Evolutionary conservation across 148 eudicot genomes (phyloP), one percentile per base, ranked within the genome.

Genomic region (Vaccinium corymbosum): DNA sequence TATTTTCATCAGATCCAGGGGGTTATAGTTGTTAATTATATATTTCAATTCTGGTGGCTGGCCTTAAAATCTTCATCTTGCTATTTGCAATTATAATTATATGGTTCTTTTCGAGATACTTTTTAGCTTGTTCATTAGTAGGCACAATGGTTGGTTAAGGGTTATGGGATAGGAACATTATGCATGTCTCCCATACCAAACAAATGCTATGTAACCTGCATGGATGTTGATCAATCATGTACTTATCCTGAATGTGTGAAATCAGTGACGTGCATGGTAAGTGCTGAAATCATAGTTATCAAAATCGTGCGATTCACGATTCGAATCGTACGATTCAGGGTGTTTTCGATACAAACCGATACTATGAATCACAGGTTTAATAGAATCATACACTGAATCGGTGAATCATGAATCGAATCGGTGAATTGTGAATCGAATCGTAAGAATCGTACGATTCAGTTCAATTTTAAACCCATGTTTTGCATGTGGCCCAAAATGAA

Each of bases 231-330:
- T 51, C 16, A 56, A 32, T 80, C 62, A 49, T 22, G 49, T 14
- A 10, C 6, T 42, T 42, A 42, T 42, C 46, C 12, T 80, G 74
- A 72, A 80, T 62, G 5, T 62, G 42, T 66, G 22, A 62, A 80
- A 61, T 61, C 55, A 6, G 14, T 42, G 17, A 27, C 25, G 22
- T 55, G 46, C 46, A 42, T 42, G 46, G 46, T 5, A 42, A 42
- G 46, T 42, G 81, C 27, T 76, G 64, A 79, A 16, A 38, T 78
- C n/a, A n/a, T n/a, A n/a, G n/a, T n/a, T n/a, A n/a, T n/a, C n/a
- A n/a, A n/a, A n/a, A n/a, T n/a, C n/a, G n/a, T n/a, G n/a, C n/a
- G n/a, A n/a, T n/a, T n/a, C n/a, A n/a, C n/a, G n/a, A n/a, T n/a
- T n/a, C n/a, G n/a, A n/a, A n/a, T n/a, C n/a, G n/a, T n/a, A n/a